Conservation (phyloP, 2,329 filamentous ascomycete genomes). For the Penicillium psychrosexuale region DNA sequence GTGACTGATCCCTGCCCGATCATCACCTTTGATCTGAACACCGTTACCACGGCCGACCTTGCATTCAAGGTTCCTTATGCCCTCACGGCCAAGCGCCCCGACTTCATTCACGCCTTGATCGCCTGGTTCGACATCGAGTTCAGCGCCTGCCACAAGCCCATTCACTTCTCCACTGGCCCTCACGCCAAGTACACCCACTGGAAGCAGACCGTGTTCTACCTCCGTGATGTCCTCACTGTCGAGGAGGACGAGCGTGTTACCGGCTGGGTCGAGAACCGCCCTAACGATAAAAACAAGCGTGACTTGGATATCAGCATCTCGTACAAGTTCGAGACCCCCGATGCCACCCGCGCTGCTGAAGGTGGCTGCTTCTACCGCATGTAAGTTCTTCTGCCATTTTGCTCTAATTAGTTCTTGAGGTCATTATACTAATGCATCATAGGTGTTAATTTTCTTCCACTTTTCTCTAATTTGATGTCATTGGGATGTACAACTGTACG, state of each 20-base stretch:
- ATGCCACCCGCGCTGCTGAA: constrained; percentile 64
- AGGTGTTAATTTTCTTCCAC: constrained; percentile 26
- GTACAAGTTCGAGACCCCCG: constrained; percentile 75
- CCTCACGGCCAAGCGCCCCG: constrained; percentile 74
- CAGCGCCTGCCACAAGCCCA: constrained; percentile 95
- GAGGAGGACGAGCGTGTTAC: constrained; percentile 78
- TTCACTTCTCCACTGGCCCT: constrained; percentile 92
- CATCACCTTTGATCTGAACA: constrained; percentile 90
- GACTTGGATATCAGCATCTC: constrained; percentile 88
- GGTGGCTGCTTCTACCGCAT: constrained; percentile 78
- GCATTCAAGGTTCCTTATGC: constrained; percentile 77
- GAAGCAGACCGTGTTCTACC: constrained; percentile 99
- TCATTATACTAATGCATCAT: constrained; percentile 1
- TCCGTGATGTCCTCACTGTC: constrained; percentile 88
- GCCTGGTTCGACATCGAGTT: constrained; percentile 99
- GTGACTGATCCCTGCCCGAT: constrained; percentile 86
- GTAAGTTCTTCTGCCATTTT: constrained; percentile 28
- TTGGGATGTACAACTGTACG: constrained; percentile 17
- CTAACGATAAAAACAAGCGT: constrained; percentile 89
- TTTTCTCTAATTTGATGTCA: constrained; percentile 16
- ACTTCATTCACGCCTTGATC: constrained; percentile 94
- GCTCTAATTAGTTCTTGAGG: not conserved
- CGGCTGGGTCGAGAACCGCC: constrained; percentile 74
- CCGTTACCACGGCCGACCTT: constrained; percentile 76
- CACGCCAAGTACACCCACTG: constrained; percentile 99